These are phyloP conservation scores for Trypanosomatidae sp. DNA, from an alignment of 208 protist species.

Conservation along the genomic window DNA sequence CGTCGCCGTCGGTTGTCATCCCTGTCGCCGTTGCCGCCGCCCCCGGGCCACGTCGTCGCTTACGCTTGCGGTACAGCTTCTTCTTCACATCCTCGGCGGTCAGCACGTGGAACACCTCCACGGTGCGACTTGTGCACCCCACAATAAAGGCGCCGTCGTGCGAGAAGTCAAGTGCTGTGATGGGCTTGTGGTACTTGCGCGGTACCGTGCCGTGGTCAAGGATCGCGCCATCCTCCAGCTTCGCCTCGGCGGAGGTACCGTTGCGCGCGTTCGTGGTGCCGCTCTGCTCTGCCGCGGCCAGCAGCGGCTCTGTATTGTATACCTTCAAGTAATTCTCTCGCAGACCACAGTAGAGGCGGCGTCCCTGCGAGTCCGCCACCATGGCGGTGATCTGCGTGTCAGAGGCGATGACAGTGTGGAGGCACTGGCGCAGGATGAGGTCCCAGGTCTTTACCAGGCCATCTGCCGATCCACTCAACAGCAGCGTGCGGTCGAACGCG, in stretches of 20 bases:
- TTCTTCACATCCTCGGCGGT: constrained; percentile 68
- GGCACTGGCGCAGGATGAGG: constrained; percentile 71
- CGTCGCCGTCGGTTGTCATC: neutral
- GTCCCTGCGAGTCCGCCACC: constrained; percentile 55
- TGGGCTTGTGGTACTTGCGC: constrained; percentile 83
- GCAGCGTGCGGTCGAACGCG: constrained; percentile 25
- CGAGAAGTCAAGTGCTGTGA: constrained; percentile 71
- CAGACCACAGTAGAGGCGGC: constrained; percentile 80
- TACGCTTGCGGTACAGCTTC: constrained; percentile 73
- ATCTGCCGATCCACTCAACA: constrained; percentile 81
- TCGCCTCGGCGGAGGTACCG: neutral
- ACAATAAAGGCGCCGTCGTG: constrained; percentile 68
- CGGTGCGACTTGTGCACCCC: constrained; percentile 80
- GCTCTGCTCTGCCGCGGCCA: constrained; percentile 8
- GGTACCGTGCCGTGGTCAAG: constrained; percentile 73
- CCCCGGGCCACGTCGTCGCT: constrained; percentile 40
- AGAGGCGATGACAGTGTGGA: constrained; percentile 86
- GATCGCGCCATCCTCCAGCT: constrained; percentile 14
- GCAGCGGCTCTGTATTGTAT: constrained; percentile 72
- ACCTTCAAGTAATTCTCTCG: constrained; percentile 87
- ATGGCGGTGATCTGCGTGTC: constrained; percentile 82
- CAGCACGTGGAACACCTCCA: constrained; percentile 83
- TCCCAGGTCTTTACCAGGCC: constrained; percentile 92
- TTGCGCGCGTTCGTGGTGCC: neutral
- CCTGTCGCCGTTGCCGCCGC: neutral